Evolutionary conservation across 148 eudicot genomes (phyloP).

Genomic region (Camellia granthamiana): DNA sequence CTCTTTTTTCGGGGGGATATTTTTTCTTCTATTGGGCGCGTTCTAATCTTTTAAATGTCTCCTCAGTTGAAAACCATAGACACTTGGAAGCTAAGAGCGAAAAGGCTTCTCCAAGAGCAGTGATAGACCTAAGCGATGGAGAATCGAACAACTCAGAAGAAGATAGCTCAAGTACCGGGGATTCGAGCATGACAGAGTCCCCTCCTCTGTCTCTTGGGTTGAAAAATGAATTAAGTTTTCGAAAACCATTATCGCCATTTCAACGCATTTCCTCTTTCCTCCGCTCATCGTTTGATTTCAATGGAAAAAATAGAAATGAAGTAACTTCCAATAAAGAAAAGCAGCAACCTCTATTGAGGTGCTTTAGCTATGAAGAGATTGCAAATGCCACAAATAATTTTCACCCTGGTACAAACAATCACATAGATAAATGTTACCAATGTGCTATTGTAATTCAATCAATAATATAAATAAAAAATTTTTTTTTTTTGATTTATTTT

Average conservation of each 20-base stretch:
- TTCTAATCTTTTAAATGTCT: not conserved
- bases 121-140: slow-evolving; percentile 38
- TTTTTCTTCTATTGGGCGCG: not conserved
- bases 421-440: too few species aligned
- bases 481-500: not conserved
- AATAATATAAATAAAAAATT: too few species aligned
- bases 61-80: slow-evolving; percentile 12
- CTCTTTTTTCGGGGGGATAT: not conserved
- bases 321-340: slow-evolving; percentile 19
- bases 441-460: too few species aligned
- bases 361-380: slow-evolving; percentile 74
- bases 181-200: slow-evolving; percentile 34
- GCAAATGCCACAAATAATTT: slow-evolving; percentile 67
- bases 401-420: slow-evolving; percentile 46
- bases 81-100: slow-evolving; percentile 11
- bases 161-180: slow-evolving; percentile 47
- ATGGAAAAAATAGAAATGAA: slow-evolving; percentile 26
- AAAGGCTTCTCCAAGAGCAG: slow-evolving; percentile 66
- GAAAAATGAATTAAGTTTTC: slow-evolving; percentile 14
- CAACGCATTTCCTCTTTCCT: slow-evolving; percentile 54
- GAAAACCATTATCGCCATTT: slow-evolving; percentile 41
- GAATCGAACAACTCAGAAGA: slow-evolving; percentile 49
- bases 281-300: slow-evolving; percentile 36
- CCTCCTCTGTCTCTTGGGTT: slow-evolving; percentile 13
- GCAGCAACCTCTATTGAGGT: slow-evolving; percentile 53